Conservation (phyloP, 2,329 filamentous ascomycete genomes). For the Aquanectria penicillioides region DNA sequence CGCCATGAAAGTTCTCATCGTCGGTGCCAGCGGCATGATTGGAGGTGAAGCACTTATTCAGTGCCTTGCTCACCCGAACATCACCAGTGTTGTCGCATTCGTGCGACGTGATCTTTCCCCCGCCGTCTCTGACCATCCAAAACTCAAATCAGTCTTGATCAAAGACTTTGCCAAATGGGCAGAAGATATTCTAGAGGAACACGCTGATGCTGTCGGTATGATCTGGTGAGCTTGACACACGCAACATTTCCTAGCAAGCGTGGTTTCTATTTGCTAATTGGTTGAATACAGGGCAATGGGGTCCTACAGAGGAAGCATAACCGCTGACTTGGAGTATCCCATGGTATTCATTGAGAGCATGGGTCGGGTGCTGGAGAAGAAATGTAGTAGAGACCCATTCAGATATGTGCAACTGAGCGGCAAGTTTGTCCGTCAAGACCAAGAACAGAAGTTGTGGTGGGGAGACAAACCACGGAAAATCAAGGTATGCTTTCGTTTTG, state of each 20-base stretch:
- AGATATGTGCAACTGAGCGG: constrained; percentile 47
- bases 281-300: constrained; percentile 30
- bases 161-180: constrained; percentile 35
- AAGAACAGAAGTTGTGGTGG: constrained; percentile 43
- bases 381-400: constrained; percentile 27
- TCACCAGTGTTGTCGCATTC: constrained; percentile 45
- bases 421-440: constrained; percentile 45
- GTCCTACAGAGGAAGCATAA: constrained; percentile 27
- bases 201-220: constrained; percentile 36
- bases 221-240: constrained; percentile 29
- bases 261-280: not conserved
- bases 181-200: constrained; percentile 17
- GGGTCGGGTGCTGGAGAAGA: constrained; percentile 11
- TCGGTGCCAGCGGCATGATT: constrained; percentile 47
- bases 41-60: constrained; percentile 45
- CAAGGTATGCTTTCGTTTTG: constrained; percentile 16
- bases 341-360: constrained; percentile 28
- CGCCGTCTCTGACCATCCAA: constrained; percentile 22
- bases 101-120: constrained; percentile 41
- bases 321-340: constrained; percentile 35
- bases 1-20: constrained; percentile 49
- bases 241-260: not conserved
- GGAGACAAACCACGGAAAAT: constrained; percentile 32
- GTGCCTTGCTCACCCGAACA: constrained; percentile 44
- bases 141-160: constrained; percentile 27